Percentiles rank a stretch among this genome's conserved stretches.
phyloP scores from a whole-genome alignment of 495 filamentous ascomycete species.

The Clohesyomyces aquaticus region DNA sequence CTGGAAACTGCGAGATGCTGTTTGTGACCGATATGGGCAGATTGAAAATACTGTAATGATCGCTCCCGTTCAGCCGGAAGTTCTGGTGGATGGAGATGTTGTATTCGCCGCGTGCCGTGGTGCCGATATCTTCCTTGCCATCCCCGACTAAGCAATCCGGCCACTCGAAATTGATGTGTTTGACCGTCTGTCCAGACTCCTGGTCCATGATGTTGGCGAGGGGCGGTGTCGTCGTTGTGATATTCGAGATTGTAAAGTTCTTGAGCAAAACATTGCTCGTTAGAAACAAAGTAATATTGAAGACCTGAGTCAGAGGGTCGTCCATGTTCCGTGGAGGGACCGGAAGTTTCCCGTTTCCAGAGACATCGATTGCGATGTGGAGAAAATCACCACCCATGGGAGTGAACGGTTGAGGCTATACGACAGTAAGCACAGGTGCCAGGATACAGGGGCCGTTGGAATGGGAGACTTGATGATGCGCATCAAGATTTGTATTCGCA shows the following conservation, averaged over 20 bases:
- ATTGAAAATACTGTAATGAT: constrained; percentile 71
- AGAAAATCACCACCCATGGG: constrained; percentile 68
- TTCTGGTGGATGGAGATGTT: constrained; percentile 71
- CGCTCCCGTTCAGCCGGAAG: constrained; percentile 63
- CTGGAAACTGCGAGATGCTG: constrained; percentile 50
- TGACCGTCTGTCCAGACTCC: constrained; percentile 66
- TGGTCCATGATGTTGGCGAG: constrained; percentile 64
- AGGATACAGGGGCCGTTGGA: neutral
- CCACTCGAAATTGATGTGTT: constrained; percentile 71
- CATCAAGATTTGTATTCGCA: neutral
- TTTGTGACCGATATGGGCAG: constrained; percentile 70
- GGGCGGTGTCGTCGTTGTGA: constrained; percentile 58
- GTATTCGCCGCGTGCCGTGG: constrained; percentile 48
- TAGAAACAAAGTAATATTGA: constrained; percentile 68
- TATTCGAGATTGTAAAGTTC: constrained; percentile 72
- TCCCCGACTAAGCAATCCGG: constrained; percentile 66
- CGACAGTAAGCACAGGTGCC: neutral
- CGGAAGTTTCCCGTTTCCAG: constrained; percentile 63
- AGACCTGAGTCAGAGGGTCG: constrained; percentile 53
- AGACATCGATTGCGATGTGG: constrained; percentile 68
- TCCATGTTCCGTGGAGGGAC: constrained; percentile 58
- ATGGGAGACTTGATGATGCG: neutral
- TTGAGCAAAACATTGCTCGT: constrained; percentile 61
- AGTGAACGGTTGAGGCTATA: constrained; percentile 64
- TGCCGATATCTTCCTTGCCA: constrained; percentile 45